Percentiles rank a stretch among this genome's conserved stretches.
These are phyloP conservation scores for Magnaporthales sp. DNA, from an alignment of 2,329 filamentous ascomycete species.

Conservation along the genomic window DNA sequence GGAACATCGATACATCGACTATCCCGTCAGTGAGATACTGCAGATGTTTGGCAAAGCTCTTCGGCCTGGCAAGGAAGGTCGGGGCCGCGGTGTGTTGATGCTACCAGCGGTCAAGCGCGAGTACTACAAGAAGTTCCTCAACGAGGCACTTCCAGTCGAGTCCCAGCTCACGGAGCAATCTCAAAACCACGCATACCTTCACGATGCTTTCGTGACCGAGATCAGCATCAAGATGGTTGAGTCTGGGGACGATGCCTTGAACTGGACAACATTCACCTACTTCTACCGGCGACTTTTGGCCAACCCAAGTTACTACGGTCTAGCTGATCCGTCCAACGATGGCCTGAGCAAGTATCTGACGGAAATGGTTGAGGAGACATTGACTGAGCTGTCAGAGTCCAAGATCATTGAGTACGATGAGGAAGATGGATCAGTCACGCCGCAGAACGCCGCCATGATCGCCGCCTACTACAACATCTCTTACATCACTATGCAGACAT, in stretches of 20 bases:
- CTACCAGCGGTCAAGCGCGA: slow-evolving; percentile 88
- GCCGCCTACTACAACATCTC: slow-evolving; percentile 99
- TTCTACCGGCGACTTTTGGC: slow-evolving; percentile 92
- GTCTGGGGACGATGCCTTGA: slow-evolving; percentile 92
- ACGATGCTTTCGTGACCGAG: slow-evolving; percentile 94
- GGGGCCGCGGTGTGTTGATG: slow-evolving; percentile 91
- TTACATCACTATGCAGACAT: slow-evolving; percentile 98
- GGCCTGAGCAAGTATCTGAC: slow-evolving; percentile 91
- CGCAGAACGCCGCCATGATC: slow-evolving; percentile 95
- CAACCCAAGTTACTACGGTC: slow-evolving; percentile 92
- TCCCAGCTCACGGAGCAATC: slow-evolving; percentile 54
- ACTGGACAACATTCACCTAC: slow-evolving; percentile 98
- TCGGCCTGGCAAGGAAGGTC: slow-evolving; percentile 67
- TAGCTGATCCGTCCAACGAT: slow-evolving; percentile 82
- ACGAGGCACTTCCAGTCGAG: slow-evolving; percentile 91
- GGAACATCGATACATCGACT: slow-evolving; percentile 95
- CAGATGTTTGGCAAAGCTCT: slow-evolving; percentile 98
- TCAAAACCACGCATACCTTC: slow-evolving; percentile 63
- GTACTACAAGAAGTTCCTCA: slow-evolving; percentile 98
- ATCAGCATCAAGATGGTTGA: slow-evolving; percentile 94
- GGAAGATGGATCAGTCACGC: slow-evolving; percentile 80
- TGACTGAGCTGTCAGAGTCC: slow-evolving; percentile 83
- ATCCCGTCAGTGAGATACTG: slow-evolving; percentile 84
- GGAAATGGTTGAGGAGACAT: slow-evolving; percentile 83
- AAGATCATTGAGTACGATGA: slow-evolving; percentile 96